Evolutionary conservation across 257 asterid genomes (phyloP).

Genomic region (Plectranthus barbatus): DNA sequence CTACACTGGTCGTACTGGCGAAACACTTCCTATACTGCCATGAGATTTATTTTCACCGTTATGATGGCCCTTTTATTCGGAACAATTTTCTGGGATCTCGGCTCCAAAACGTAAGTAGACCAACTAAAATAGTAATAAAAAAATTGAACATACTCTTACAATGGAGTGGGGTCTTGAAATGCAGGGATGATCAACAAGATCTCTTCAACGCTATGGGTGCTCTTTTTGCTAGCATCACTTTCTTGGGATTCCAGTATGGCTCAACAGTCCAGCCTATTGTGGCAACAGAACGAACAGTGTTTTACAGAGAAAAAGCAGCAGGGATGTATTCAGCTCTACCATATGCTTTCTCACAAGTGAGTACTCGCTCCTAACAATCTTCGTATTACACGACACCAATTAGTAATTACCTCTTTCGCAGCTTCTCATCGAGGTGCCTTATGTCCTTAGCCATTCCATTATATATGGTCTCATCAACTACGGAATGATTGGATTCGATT

Average conservation of each 20-base stretch:
- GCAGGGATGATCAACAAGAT: slow-evolving; percentile 45
- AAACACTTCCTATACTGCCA: slow-evolving; percentile 65
- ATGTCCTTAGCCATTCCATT: slow-evolving; percentile 39
- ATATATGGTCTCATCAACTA: slow-evolving; percentile 45
- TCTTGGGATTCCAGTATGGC: slow-evolving; percentile 56
- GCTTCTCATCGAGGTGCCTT: slow-evolving; percentile 61
- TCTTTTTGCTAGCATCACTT: slow-evolving; percentile 46
- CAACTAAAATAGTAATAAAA: not conserved
- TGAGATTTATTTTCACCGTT: slow-evolving; percentile 53
- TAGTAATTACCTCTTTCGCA: slow-evolving; percentile 22
- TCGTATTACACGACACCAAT: not conserved
- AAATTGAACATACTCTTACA: not conserved
- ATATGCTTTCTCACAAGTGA: slow-evolving; percentile 67
- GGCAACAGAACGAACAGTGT: slow-evolving; percentile 65
- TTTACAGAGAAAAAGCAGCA: slow-evolving; percentile 71
- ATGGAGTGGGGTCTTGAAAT: not conserved
- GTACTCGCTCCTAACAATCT: not conserved
- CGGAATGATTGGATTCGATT: slow-evolving; percentile 59
- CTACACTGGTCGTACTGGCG: slow-evolving; percentile 86
- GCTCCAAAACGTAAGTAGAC: slow-evolving; percentile 40
- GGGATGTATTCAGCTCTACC: slow-evolving; percentile 82
- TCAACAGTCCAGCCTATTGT: slow-evolving; percentile 73
- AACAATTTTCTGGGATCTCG: slow-evolving; percentile 76
- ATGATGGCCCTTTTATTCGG: slow-evolving; percentile 56
- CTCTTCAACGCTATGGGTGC: slow-evolving; percentile 64